Evolutionary conservation across 1,139 yeast species (phyloP), one percentile per base, ranked within the genome.

Genomic region (Candida smagusa): DNA sequence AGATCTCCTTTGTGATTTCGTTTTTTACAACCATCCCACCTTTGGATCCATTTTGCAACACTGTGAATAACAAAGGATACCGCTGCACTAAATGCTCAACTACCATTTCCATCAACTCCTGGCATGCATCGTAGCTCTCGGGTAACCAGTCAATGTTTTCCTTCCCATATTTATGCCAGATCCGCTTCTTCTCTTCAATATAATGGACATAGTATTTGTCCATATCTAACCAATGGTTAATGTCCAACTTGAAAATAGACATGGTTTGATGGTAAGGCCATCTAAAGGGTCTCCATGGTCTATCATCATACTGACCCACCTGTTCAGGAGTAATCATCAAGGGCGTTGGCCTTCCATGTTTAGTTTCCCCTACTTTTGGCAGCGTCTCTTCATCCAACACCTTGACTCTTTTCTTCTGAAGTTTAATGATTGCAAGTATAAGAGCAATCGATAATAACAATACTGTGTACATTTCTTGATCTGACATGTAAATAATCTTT

Each of bases 221-320:
- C 89, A 83, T 83, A 51, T 82, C 89, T 41, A 83, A 63, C 90
- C 89, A 83, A 55, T 83, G 86, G 55, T 82, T 80, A 24, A 81
- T 67, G 50, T 82, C 86, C 26, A 83, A 68, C 53, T 79, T 79
- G 63, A 72, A 81, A 36, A 82, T 80, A 9, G 84, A 76, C 90
- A 83, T 83, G 2, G 89, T 83, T 58, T 83, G 90, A 54, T 82
- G 88, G 53, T 82, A 82, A 16, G 89, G 89, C 83, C 85, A 81
- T 52, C 89, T 65, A 59, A 83, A 83, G 3, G 89, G 88, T 57
- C 90, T 68, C 89, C 90, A 83, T 9, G 89, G 88, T 55, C 89
- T 69, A 50, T 81, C 89, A 47, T 82, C 86, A 52, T 81, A 80
- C 19, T 68, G 72, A 44, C 65, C 61, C 9, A 82, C 85, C 48